A percentile compares a stretch with the other conserved stretches of the same genome.
Evolutionary conservation across 768 basidiomycete genomes (phyloP).

Genomic region (Suillus americanus): DNA sequence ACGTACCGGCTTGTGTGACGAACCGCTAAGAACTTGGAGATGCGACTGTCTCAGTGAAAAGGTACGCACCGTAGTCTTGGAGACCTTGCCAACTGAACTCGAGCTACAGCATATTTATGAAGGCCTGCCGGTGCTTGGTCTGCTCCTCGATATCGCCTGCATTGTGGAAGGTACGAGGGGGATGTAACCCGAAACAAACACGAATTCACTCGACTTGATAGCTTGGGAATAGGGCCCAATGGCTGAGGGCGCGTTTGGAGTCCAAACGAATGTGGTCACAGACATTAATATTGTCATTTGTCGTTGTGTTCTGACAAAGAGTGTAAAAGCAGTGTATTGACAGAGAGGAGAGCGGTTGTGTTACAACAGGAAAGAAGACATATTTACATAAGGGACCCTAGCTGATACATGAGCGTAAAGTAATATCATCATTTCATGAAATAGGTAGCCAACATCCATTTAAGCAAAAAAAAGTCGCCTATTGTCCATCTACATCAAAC

Average conservation of each 20-base stretch:
- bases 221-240: constrained; percentile 67
- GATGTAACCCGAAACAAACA: constrained; percentile 91
- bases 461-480: too few species aligned
- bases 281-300: neutral
- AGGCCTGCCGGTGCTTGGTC: constrained; percentile 61
- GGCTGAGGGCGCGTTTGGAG: constrained; percentile 36
- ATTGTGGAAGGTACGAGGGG: constrained; percentile 74
- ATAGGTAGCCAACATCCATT: too few species aligned
- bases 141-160: constrained; percentile 79
- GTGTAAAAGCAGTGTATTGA: neutral
- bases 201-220: constrained; percentile 76
- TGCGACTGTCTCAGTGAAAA: neutral
- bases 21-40: constrained; percentile 56
- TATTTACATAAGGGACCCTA: too few species aligned
- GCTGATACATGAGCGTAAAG: too few species aligned
- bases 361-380: too few species aligned
- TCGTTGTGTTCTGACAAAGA: neutral
- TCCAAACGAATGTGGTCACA: neutral
- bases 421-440: too few species aligned
- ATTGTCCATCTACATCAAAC: too few species aligned
- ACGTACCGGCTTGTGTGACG: constrained; percentile 84
- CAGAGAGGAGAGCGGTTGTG: neutral
- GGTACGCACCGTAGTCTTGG: constrained; percentile 82
- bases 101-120: constrained; percentile 82
- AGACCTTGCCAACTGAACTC: constrained; percentile 82